Conservation (phyloP, 2,329 filamentous ascomycete species). For the Aspergillus persii region DNA sequence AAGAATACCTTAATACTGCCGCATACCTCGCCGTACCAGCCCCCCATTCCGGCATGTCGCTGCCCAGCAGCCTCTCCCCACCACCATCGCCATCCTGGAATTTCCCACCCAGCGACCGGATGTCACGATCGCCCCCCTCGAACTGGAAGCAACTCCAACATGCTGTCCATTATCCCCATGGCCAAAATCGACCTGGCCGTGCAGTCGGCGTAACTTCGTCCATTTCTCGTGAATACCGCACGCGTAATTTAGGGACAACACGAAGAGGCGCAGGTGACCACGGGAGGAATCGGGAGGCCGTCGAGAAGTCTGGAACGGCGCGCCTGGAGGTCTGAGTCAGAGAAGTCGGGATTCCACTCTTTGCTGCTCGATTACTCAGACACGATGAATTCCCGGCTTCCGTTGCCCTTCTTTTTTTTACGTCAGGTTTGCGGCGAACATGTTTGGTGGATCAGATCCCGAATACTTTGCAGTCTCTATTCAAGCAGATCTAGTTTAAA, state of each 20-base stretch:
- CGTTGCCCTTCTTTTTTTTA: background rate
- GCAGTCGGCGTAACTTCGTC: background rate
- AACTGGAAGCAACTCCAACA: conserved; percentile 19
- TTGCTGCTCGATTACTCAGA: too few species aligned
- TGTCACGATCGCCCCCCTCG: background rate
- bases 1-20: too few species aligned
- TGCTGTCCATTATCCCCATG: conserved; percentile 31
- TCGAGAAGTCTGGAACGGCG: too few species aligned
- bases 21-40: background rate
- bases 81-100: background rate
- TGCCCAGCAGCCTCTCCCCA: background rate
- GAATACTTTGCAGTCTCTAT: background rate
- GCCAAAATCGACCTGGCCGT: background rate
- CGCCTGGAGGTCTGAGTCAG: background rate
- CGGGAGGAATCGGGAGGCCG: conserved; percentile 22
- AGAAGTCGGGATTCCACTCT: background rate
- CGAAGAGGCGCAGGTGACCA: conserved; percentile 22
- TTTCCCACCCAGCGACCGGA: background rate
- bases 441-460: background rate
- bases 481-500: background rate
- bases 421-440: background rate
- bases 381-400: background rate
- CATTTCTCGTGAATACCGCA: conserved; percentile 14
- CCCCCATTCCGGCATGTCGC: background rate
- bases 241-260: conserved; percentile 7